These are phyloP conservation scores for Nothomitra cinnamomea DNA, from an alignment of 2,329 filamentous ascomycete genomes.

Conservation along the genomic window DNA sequence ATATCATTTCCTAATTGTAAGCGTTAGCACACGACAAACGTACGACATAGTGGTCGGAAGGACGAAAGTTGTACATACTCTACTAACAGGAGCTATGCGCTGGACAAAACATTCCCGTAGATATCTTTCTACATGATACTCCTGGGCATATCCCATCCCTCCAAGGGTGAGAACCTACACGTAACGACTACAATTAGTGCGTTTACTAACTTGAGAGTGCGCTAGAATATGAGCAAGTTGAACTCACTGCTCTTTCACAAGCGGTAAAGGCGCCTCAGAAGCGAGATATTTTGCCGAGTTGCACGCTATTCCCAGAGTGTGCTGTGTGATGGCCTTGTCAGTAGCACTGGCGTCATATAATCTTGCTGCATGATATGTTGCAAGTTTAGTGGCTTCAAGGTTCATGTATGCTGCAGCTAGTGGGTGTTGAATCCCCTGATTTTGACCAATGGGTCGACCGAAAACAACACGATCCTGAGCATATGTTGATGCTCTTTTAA, in stretches of 20 bases:
- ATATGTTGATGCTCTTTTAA: constrained; percentile 45
- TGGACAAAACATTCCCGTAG: constrained; percentile 48
- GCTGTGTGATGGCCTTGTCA: constrained; percentile 33
- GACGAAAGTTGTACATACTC: constrained; percentile 6
- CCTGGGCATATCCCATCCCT: constrained; percentile 47
- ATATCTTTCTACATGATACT: constrained; percentile 49
- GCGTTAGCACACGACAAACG: neutral
- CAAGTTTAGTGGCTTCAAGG: constrained; percentile 46
- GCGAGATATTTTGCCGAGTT: constrained; percentile 58
- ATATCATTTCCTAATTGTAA: constrained; percentile 46
- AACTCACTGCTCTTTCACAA: constrained; percentile 35
- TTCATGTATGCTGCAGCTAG: constrained; percentile 48
- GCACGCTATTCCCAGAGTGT: constrained; percentile 44
- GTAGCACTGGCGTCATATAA: constrained; percentile 39
- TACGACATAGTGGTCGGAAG: too few relatives aligned
- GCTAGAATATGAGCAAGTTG: neutral
- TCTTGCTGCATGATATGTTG: constrained; percentile 46
- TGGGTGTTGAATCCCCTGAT: constrained; percentile 49
- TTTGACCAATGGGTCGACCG: constrained; percentile 45
- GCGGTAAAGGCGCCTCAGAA: constrained; percentile 46
- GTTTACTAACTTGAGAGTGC: too few relatives aligned
- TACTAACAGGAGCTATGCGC: constrained; percentile 43
- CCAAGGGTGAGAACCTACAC: constrained; percentile 33
- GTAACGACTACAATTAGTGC: too few relatives aligned
- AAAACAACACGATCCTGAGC: constrained; percentile 51